Evolutionary conservation across 345 rosid species (phyloP), one percentile per base, ranked within the genome.

Genomic region (Eucalyptus decipiens): DNA sequence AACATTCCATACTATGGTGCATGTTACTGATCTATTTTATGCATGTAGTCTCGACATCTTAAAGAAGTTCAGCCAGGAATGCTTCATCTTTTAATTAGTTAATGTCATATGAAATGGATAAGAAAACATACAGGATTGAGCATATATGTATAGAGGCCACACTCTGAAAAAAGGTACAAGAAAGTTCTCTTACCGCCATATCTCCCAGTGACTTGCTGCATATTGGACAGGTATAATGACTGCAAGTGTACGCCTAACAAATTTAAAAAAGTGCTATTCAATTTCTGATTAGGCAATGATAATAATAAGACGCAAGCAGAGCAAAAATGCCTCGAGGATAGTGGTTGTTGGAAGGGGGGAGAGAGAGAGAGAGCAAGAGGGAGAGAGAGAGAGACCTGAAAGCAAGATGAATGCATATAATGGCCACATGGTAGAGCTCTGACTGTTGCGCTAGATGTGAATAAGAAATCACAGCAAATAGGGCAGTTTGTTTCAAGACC

Each of bases 151-250:
- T 47, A 28, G 16, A 47, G 34, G 60, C 28, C 30, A 23, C 40
- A 87, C 67, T 23, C 30, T 32, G 50, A 42, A 65, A 85, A 30
- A 87, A 85, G 32, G 37, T 17, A 58, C 48, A 87, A 81, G 62
- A 58, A 40, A 87, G 65, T 80, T 89, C 50, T 56, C 94, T 94
- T 92, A 97, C 98, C 90, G 95, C 97, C 99, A 97, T 97, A 93
- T 97, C 97, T 93, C 99, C 99, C 90, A 97, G 91, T 80, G 99
- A 97, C 91, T 95, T 97, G 95, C 98, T 94, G 93, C 99, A 97
- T 87, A 97, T 94, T 16, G 99, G 99, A 87, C 98, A 97, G 90
- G 95, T 95, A 92, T 96, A 97, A 91, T 96, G 98, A 93, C 97
- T 94, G 94, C 98, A 95, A 88, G 99, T 97, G 94, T 97, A 97